Conservation (phyloP, 148 eudicot species). For the Amaranthus cruentus region DNA sequence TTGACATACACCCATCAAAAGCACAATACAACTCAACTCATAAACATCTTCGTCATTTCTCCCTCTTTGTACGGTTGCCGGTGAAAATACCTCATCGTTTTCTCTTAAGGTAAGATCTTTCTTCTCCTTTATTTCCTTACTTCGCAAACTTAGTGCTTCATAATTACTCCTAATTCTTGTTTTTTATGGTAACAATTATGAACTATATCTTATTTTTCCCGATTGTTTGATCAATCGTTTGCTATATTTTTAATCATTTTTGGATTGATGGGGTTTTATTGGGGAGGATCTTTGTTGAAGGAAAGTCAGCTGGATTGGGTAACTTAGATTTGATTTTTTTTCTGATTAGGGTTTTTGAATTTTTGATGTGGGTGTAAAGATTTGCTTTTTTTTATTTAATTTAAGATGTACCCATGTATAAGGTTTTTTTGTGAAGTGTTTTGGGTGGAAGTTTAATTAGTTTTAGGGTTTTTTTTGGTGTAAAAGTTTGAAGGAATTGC, state of each 20-base stretch:
- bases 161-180: neutral
- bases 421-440: neutral
- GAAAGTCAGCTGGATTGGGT: neutral
- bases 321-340: neutral
- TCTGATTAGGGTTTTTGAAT: neutral
- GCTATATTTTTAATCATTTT: neutral
- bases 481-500: neutral
- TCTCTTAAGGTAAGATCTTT: neutral
- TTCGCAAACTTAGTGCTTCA: neutral
- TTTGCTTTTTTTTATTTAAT: too few relatives aligned
- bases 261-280: neutral
- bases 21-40: too few relatives aligned
- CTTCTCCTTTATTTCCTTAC: neutral
- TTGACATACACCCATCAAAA: too few relatives aligned
- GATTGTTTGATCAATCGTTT: neutral
- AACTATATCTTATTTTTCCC: neutral
- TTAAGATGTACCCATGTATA: neutral
- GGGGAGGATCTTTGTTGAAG: neutral
- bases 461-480: neutral
- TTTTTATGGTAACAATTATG: neutral
- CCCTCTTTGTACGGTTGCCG: neutral
- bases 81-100: neutral
- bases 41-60: neutral
- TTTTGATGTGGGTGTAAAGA: neutral
- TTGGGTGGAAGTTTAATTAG: neutral